phyloP scores from a whole-genome alignment of 2,329 filamentous ascomycete genomes.

The Apiospora pterosperma region DNA sequence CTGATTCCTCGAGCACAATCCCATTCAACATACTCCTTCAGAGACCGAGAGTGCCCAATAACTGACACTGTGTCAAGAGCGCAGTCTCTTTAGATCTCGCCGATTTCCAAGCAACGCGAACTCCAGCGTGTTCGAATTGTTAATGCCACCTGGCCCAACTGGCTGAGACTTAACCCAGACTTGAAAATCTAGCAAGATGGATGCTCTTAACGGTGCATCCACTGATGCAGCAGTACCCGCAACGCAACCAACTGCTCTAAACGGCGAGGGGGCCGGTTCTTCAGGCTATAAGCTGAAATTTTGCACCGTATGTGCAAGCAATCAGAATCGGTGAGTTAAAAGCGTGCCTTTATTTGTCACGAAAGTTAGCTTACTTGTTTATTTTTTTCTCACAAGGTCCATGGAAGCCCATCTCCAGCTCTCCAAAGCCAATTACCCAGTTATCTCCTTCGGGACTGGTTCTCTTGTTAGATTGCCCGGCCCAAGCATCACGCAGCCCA shows the following conservation, averaged over 20 bases:
- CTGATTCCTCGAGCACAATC: slow-evolving; percentile 18
- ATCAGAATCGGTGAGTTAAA: slow-evolving; percentile 80
- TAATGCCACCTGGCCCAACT: neutral
- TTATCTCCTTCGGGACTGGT: slow-evolving; percentile 96
- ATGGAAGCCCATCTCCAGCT: slow-evolving; percentile 99
- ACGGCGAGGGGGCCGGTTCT: slow-evolving; percentile 46
- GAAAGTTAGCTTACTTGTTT: neutral
- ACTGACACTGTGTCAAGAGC: neutral
- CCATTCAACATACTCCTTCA: neutral
- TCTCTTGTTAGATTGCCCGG: slow-evolving; percentile 91
- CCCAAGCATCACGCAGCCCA: slow-evolving; percentile 86
- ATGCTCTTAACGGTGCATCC: slow-evolving; percentile 36
- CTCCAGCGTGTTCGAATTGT: neutral
- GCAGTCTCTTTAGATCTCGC: neutral
- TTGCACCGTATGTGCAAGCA: slow-evolving; percentile 98
- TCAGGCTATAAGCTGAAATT: slow-evolving; percentile 87
- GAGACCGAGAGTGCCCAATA: neutral
- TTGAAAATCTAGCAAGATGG: slow-evolving; percentile 24
- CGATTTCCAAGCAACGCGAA: neutral
- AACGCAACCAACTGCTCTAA: slow-evolving; percentile 27
- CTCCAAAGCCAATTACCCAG: slow-evolving; percentile 82
- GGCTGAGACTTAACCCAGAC: neutral
- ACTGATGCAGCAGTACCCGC: slow-evolving; percentile 23
- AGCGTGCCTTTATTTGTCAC: neutral
- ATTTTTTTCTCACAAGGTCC: slow-evolving; percentile 49